A percentile compares a stretch with the other conserved stretches of the same genome.
Evolutionary conservation across 2,329 filamentous ascomycete species (phyloP).

Genomic region (Fusarium sp.): DNA sequence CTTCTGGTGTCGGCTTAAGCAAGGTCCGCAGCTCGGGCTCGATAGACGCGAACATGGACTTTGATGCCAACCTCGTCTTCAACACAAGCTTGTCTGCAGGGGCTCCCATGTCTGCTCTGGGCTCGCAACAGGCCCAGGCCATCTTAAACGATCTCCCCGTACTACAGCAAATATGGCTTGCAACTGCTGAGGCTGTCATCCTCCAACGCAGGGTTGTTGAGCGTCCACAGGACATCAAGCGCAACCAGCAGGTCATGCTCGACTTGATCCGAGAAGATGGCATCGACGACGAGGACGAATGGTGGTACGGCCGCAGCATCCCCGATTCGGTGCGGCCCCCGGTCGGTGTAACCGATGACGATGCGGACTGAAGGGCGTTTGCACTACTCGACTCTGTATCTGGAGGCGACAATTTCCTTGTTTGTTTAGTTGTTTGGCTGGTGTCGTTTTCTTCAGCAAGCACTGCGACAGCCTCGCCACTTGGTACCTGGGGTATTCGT

Average conservation of each 20-base stretch:
- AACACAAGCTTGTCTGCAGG: conserved; percentile 72
- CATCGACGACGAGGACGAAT: conserved; percentile 72
- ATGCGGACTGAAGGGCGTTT: conserved; percentile 55
- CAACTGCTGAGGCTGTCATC: conserved; percentile 75
- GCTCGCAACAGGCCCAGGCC: conserved; percentile 65
- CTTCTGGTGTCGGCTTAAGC: conserved; percentile 46
- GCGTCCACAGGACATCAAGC: conserved; percentile 72
- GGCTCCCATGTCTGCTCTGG: conserved; percentile 73
- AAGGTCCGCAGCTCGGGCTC: conserved; percentile 50
- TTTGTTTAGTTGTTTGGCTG: conserved; percentile 32
- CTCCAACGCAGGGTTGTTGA: conserved; percentile 72
- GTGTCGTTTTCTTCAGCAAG: conserved; percentile 29
- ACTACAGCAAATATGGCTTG: conserved; percentile 74
- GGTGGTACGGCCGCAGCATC: conserved; percentile 71
- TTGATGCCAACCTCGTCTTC: conserved; percentile 65
- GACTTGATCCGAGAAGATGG: conserved; percentile 77
- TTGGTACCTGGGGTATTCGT: conserved; percentile 37
- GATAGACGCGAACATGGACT: conserved; percentile 50
- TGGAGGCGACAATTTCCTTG: conserved; percentile 26
- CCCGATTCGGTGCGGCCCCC: conserved; percentile 71
- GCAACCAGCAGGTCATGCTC: conserved; percentile 74
- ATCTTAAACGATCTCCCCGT: conserved; percentile 71
- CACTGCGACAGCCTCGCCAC: conserved; percentile 28
- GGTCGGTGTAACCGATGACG: conserved; percentile 66
- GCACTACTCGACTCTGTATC: conserved; percentile 20